Evolutionary conservation across 164 flowering plant genomes (phyloP).

Genomic region (Tetracentron sinense): DNA sequence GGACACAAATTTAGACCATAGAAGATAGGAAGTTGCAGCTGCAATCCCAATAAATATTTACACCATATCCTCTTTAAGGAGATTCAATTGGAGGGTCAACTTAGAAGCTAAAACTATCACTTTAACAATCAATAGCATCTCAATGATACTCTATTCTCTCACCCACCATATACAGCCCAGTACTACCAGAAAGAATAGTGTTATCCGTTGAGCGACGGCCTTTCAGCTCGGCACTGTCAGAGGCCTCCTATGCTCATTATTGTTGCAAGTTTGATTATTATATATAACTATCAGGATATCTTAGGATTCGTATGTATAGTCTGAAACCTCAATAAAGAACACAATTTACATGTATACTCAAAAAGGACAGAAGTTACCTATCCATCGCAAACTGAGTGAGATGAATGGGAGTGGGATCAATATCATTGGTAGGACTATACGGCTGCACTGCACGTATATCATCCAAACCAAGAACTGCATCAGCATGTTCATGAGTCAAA

Average conservation of each 20-base stretch:
- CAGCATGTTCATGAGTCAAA: slow-evolving; percentile 99
- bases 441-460: slow-evolving; percentile 88
- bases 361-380: slow-evolving; percentile 40
- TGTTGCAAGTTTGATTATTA: no score
- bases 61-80: not conserved
- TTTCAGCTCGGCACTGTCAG: no score
- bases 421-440: slow-evolving; percentile 71
- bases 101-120: no score
- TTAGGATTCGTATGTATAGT: no score
- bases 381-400: slow-evolving; percentile 73
- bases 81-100: not conserved
- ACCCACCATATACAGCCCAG: no score
- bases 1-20: no score
- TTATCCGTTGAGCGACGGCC: no score
- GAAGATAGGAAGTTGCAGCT: not conserved
- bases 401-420: slow-evolving; percentile 74
- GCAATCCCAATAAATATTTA: not conserved
- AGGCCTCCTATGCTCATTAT: no score
- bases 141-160: no score
- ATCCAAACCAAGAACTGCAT: slow-evolving; percentile 95
- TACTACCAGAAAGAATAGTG: no score
- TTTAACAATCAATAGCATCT: no score
- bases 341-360: not conserved
- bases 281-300: not conserved
- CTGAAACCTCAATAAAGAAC: not conserved